phyloP scores from a whole-genome alignment of 1,284 basidiomycete genomes.

The Puccinia brachypodii region DNA sequence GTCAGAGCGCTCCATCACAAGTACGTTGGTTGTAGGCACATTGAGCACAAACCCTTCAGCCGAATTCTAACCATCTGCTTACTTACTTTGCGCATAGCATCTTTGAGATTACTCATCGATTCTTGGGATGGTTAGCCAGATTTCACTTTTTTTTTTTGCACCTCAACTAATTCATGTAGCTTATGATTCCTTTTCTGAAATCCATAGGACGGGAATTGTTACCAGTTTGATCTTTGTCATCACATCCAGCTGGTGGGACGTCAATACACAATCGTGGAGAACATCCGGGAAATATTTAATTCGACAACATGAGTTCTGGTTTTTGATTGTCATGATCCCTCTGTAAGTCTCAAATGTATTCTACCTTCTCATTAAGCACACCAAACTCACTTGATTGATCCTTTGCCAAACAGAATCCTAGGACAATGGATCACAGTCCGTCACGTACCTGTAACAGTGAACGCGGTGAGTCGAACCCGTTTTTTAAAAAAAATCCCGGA shows the following conservation, averaged over 20 bases:
- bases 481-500: neutral
- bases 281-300: conserved; percentile 63
- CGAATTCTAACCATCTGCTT: neutral
- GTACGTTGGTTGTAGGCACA: conserved; percentile 58
- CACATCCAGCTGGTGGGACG: conserved; percentile 66
- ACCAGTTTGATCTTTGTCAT: conserved; percentile 70
- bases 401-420: conserved; percentile 20
- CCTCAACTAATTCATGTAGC: conserved; percentile 63
- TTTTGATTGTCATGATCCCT: conserved; percentile 68
- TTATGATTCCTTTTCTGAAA: conserved; percentile 62
- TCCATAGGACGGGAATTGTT: conserved; percentile 67
- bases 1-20: conserved; percentile 74
- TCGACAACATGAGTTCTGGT: conserved; percentile 73
- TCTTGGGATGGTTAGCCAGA: conserved; percentile 68
- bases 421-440: conserved; percentile 47
- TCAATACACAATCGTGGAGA: conserved; percentile 63
- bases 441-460: conserved; percentile 37
- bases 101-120: conserved; percentile 73
- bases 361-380: neutral
- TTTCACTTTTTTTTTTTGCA: conserved; percentile 66
- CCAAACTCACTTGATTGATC: neutral
- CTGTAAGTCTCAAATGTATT: conserved; percentile 60
- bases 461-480: conserved; percentile 19
- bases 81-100: conserved; percentile 60
- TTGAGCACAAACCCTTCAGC: neutral